These are phyloP conservation scores for Pisolithus marmoratus DNA, from an alignment of 768 basidiomycete species.

Conservation along the genomic window DNA sequence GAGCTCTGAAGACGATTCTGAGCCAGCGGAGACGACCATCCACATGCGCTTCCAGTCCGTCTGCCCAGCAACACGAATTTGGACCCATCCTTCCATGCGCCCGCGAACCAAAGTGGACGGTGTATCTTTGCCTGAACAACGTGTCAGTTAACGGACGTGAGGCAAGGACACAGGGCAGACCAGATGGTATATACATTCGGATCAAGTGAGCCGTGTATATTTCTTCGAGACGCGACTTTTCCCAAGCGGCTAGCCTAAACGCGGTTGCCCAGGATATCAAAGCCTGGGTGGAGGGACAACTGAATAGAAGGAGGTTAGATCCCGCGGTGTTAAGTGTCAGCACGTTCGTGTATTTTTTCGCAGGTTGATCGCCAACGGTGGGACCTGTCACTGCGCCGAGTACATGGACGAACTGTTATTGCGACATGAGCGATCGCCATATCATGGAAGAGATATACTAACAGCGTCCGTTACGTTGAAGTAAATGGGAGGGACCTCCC, in stretches of 20 bases:
- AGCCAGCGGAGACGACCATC: slow-evolving; percentile 62
- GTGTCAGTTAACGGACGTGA: slow-evolving; percentile 22
- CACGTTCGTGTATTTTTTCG: slow-evolving; percentile 66
- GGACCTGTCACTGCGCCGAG: slow-evolving; percentile 69
- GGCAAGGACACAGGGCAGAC: slow-evolving; percentile 20
- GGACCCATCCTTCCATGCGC: slow-evolving; percentile 87
- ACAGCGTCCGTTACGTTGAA: slow-evolving; percentile 87
- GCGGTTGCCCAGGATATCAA: slow-evolving; percentile 90
- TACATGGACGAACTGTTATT: slow-evolving; percentile 66
- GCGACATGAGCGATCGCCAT: slow-evolving; percentile 1
- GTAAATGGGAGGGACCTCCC: slow-evolving; percentile 81
- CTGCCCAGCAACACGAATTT: slow-evolving; percentile 90
- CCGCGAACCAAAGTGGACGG: slow-evolving; percentile 63
- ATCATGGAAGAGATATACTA: slow-evolving; percentile 28
- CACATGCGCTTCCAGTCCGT: slow-evolving; percentile 94
- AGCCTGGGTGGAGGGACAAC: slow-evolving; percentile 65
- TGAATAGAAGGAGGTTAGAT: slow-evolving; percentile 83
- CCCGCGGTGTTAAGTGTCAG: slow-evolving; percentile 93
- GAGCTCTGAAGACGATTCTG: slow-evolving; percentile 20
- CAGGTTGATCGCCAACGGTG: slow-evolving; percentile 41
- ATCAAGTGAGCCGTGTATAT: slow-evolving; percentile 96
- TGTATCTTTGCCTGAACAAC: slow-evolving; percentile 38
- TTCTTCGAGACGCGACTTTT: slow-evolving; percentile 91
- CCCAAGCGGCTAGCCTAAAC: slow-evolving; percentile 87
- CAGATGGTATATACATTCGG: slow-evolving; percentile 60